Conservation (phyloP, 805 yeast species). For the Pichia exigua region DNA sequence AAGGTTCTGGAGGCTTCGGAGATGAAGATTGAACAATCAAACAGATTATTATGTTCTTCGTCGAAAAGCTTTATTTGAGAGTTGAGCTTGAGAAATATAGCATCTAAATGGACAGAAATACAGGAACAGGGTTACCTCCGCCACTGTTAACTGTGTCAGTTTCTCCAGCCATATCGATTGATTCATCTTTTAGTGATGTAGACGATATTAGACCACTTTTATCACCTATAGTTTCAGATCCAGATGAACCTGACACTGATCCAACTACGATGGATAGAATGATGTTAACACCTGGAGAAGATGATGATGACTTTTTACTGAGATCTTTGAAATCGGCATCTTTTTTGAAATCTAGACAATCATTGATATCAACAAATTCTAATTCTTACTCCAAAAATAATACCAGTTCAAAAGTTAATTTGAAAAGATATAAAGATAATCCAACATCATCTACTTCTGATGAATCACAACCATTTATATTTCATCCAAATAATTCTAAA, state of each 20-base stretch:
- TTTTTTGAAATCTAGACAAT: background rate
- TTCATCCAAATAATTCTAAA: constrained; percentile 1
- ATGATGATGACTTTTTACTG: constrained; percentile 5
- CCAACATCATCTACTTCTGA: background rate
- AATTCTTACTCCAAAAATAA: background rate
- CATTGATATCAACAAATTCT: background rate
- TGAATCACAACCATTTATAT: background rate
- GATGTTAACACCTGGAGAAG: constrained; percentile 5
- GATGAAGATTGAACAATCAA: background rate
- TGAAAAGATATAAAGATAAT: constrained; percentile 3
- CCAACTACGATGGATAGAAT: background rate
- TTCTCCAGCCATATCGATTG: background rate
- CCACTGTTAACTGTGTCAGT: background rate
- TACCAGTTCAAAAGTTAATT: background rate
- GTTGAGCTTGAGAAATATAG: background rate
- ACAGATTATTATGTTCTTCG: background rate
- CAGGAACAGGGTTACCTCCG: background rate
- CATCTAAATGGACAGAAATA: background rate
- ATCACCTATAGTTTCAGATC: constrained; percentile 7
- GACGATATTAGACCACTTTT: constrained; percentile 5
- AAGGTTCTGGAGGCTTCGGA: background rate
- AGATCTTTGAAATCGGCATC: constrained; percentile 6
- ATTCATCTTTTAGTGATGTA: background rate
- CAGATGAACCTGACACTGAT: constrained; percentile 1
- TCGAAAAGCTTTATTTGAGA: background rate